Base-by-base conservation (phyloP, 2,329 filamentous ascomycete genomes). In the Aureobasidium sp. region DNA sequence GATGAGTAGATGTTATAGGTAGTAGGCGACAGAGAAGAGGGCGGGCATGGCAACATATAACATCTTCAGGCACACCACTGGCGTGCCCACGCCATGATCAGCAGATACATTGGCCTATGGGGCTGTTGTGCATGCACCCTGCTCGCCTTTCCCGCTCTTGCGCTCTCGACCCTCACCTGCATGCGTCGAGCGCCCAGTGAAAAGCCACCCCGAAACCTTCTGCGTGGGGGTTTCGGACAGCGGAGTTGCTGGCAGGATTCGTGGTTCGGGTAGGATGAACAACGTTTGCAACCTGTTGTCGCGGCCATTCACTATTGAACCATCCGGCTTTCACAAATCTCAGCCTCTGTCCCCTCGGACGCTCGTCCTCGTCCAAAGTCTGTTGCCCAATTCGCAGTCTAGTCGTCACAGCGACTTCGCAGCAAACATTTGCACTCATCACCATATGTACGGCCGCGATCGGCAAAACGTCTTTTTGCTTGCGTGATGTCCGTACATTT, bases 41-140 rank as follows among this genome's bases (percentile, higher is more conserved):
- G 57, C 39, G 47, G 39, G 37, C 25, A 60, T 59, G 55, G 55
- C 55, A 59, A 59, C 55, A 59, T 59, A 59, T 59, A 59, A 36
- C 55, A 59, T 59, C 55, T 59, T 59, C 55, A 59, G 44, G 44
- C 57, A 60, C 45, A 50, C 47, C 37, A 44, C 45, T 51, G 29
- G 45, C 45, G 55, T 59, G 32, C 34, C 45, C 57, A 59, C 45
- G 57, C 57, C 45, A 60, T 60, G 57, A 60, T 60, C 57, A 60
- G 57, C 57, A 50, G 57, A 60, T 60, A 50, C 57, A 50, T 60
- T 60, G 57, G 57, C 57, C 29, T 51, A 30, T 50, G 55, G 55
- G 55, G 55, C 55, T 59, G 55, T 49, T 59, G 55, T 59, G 47
- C 47, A 49, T 60, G 57, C 57, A 60, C 45, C 57, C 37, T 60